phyloP scores from a whole-genome alignment of 345 rosid species.

The Brassica rapa region DNA sequence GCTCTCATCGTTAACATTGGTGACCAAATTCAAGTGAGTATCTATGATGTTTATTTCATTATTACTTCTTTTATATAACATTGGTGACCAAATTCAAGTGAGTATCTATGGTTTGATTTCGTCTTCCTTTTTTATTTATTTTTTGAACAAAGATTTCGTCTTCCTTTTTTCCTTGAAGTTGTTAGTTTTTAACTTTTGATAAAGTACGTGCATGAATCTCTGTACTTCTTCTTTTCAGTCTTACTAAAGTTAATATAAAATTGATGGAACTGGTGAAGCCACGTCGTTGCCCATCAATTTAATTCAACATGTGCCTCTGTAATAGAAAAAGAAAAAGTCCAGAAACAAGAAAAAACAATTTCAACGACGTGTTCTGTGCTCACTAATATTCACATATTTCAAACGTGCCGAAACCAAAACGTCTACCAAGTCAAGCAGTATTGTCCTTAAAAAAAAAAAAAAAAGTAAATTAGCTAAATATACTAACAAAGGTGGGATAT shows the following conservation, averaged over 20 bases:
- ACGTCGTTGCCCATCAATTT: slow-evolving; percentile 18
- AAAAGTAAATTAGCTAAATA: too few relatives aligned
- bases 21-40: slow-evolving; percentile 80
- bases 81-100: too few relatives aligned
- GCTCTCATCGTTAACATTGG: slow-evolving; percentile 88
- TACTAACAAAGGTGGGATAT: too few relatives aligned
- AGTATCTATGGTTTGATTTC: background rate
- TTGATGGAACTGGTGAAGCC: slow-evolving; percentile 24
- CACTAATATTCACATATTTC: slow-evolving; percentile 13
- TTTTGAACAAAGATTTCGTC: background rate
- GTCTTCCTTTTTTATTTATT: background rate
- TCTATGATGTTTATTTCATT: background rate
- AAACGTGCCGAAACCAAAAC: slow-evolving; percentile 25
- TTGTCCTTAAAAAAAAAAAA: too few relatives aligned
- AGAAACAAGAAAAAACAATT: slow-evolving; percentile 17
- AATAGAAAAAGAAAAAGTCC: slow-evolving; percentile 28
- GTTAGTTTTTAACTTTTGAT: slow-evolving; percentile 5
- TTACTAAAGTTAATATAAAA: slow-evolving; percentile 8
- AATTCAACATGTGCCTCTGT: slow-evolving; percentile 32
- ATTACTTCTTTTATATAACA: background rate
- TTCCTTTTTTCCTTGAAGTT: background rate
- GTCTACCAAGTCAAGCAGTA: background rate
- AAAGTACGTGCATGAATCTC: slow-evolving; percentile 33
- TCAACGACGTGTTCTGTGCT: slow-evolving; percentile 5
- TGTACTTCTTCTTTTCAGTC: background rate